Evolutionary conservation across 2,329 filamentous ascomycete species (phyloP).

Genomic region (Huntiella omanensis): DNA sequence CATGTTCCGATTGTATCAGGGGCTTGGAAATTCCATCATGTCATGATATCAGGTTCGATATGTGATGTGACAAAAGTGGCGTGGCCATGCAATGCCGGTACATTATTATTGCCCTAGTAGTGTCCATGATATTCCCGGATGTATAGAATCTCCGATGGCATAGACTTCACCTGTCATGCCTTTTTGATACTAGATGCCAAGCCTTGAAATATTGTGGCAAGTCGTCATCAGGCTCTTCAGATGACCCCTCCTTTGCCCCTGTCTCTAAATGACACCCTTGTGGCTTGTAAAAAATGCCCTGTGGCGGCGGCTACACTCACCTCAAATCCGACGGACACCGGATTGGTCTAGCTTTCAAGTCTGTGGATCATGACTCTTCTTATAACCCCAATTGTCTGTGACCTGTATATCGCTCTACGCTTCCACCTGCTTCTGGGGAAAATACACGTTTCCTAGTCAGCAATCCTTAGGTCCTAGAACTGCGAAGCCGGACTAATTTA

Average conservation of each 20-base stretch:
- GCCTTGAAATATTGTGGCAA: no score
- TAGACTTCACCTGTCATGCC: no score
- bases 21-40: background rate
- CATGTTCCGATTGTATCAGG: background rate
- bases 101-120: background rate
- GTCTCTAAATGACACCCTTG: no score
- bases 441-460: background rate
- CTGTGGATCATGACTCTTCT: no score
- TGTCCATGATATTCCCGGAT: constrained; percentile 4
- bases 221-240: no score
- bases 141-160: background rate
- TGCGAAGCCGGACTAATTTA: constrained; percentile 10
- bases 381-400: background rate
- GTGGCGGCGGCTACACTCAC: background rate
- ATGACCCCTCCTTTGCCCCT: no score
- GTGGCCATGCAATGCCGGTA: background rate
- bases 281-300: background rate
- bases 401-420: background rate
- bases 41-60: background rate
- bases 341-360: background rate
- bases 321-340: background rate
- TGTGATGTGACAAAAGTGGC: constrained; percentile 1
- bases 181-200: no score
- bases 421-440: background rate
- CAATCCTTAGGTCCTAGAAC: background rate